A percentile compares a stretch with the other conserved stretches of the same genome.
Evolutionary conservation across 352 stramenopile species (phyloP).

Genomic region (Pythium vanterpoolii): DNA sequence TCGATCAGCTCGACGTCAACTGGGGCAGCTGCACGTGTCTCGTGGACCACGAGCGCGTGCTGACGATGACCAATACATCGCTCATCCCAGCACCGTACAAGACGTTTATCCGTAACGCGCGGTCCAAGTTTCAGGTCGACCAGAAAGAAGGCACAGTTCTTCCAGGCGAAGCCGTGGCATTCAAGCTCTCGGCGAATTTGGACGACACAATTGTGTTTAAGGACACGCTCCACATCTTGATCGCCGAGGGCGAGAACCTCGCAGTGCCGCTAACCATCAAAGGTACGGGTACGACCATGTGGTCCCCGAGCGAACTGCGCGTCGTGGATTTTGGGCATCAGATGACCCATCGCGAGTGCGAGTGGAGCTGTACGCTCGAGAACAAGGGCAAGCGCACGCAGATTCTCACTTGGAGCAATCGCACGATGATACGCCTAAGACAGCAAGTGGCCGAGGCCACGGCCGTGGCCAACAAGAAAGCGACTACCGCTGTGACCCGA

Average conservation of each 20-base stretch:
- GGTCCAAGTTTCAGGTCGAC: constrained; percentile 92
- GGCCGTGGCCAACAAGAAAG: constrained; percentile 27
- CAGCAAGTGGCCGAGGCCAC: constrained; percentile 15
- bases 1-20: constrained; percentile 80
- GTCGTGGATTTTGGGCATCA: constrained; percentile 91
- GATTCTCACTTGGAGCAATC: constrained; percentile 91
- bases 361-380: constrained; percentile 92
- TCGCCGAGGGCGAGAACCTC: constrained; percentile 90
- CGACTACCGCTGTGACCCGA: constrained; percentile 13
- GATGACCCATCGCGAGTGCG: constrained; percentile 87
- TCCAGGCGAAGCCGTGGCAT: constrained; percentile 66
- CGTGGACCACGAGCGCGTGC: constrained; percentile 57
- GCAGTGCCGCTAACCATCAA: constrained; percentile 86
- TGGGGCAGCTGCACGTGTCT: constrained; percentile 92
- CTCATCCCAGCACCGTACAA: constrained; percentile 91
- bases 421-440: constrained; percentile 24
- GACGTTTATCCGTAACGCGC: constrained; percentile 90
- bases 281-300: constrained; percentile 94
- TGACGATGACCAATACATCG: constrained; percentile 88
- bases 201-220: constrained; percentile 92
- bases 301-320: constrained; percentile 83
- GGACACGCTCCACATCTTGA: constrained; percentile 93
- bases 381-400: constrained; percentile 94
- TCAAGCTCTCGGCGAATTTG: constrained; percentile 88
- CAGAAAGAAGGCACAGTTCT: constrained; percentile 83